Base-by-base conservation (phyloP, 1,284 basidiomycete genomes). In the Cerrena zonata region DNA sequence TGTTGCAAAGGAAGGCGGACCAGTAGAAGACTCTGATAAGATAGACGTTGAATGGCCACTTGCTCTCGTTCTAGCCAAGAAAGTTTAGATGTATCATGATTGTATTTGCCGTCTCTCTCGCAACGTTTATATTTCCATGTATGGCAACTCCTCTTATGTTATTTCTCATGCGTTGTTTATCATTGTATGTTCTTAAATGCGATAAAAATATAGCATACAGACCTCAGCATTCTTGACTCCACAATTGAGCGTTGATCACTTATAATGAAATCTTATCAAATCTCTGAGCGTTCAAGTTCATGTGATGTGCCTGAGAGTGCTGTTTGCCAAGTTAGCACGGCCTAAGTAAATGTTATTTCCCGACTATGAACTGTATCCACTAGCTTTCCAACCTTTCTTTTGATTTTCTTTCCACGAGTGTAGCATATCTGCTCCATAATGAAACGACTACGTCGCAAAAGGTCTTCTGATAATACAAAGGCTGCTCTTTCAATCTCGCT, bases 1-100 rank as follows among this genome's bases (percentile, higher is more conserved):
- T 47, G 70, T 73, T n/a, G 71, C 71, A 48, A 64, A 51, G 40
- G 37, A 53, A 48, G 61, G 70, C 22, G 66, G 61, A 38, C 68
- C 66, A 5, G 68, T 66, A 0, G 58, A 54, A 18, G 68, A 74
- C 52, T 61, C 56, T 26, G 78, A 80, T 45, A 62, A 69, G 30
- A 64, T 90, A 2, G 74, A 75, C 27, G 74, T 89, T 2, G 87
- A 86, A 59, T 91, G 86, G 86, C 86, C 86, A 2, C 59, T 90
- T 48, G 84, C 84, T 11, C 57, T 89, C 53, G 64, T 89, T 24
- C 68, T 89, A 55, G 80, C 73, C 22, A 73, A 57, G 41, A 59
- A 54, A 50, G 56, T 55, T 24, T 62, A 57, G n/a, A n/a, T n/a
- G n/a, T n/a, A n/a, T n/a, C n/a, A n/a, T n/a, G n/a, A n/a, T n/a